Evolutionary conservation across 2,329 filamentous ascomycete species (phyloP).

Genomic region (Fonsecaea multimorphosa): DNA sequence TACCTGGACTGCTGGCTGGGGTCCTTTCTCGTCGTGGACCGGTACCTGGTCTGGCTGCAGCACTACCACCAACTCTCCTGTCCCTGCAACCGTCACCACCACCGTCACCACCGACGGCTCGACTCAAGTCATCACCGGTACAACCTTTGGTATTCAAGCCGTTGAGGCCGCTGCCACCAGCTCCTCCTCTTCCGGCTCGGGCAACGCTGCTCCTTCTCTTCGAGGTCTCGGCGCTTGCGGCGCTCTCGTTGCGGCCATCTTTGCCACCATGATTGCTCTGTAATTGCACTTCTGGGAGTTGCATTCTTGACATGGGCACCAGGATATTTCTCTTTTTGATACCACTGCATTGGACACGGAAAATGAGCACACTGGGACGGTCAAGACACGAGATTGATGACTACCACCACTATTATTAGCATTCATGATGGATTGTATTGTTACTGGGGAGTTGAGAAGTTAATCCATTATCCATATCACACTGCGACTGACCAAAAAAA

Average conservation of each 20-base stretch:
- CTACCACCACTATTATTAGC: conserved; percentile 1
- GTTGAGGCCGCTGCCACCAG: conserved; percentile 29
- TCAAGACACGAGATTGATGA: conserved; percentile 20
- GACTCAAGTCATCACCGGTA: conserved; percentile 40
- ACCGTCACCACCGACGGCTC: conserved; percentile 33
- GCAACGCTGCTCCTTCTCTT: conserved; percentile 30
- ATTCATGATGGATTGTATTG: conserved; percentile 21
- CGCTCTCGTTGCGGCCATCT: conserved; percentile 36
- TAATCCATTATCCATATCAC: conserved; percentile 4
- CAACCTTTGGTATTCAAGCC: conserved; percentile 41
- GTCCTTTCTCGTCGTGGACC: conserved; percentile 39
- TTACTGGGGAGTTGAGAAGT: conserved; percentile 4
- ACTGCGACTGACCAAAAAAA: neutral
- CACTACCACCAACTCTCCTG: conserved; percentile 35
- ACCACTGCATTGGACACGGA: conserved; percentile 14
- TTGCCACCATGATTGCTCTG: conserved; percentile 38
- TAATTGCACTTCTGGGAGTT: conserved; percentile 20
- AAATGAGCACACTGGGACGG: conserved; percentile 5
- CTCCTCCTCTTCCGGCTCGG: conserved; percentile 26
- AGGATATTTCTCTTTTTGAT: neutral
- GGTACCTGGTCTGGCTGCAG: conserved; percentile 41
- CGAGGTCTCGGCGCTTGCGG: conserved; percentile 35
- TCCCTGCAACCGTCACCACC: conserved; percentile 39
- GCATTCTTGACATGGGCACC: conserved; percentile 3
- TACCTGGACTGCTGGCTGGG: conserved; percentile 41